Conservation (phyloP, 345 rosid species). For the Capsella bursapastoris region DNA sequence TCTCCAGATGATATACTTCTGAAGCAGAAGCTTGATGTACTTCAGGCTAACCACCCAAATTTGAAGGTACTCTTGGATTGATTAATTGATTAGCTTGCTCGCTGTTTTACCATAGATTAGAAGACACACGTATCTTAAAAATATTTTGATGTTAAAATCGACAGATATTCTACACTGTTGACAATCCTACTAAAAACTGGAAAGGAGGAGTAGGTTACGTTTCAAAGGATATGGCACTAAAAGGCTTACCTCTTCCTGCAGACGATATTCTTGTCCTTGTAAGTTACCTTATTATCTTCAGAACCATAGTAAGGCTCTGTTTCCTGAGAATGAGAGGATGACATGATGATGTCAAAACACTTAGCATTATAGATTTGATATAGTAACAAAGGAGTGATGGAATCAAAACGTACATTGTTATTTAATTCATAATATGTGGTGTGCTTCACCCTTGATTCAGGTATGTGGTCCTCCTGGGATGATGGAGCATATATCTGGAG, state of each 20-base stretch:
- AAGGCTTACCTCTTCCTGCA: constrained; percentile 83
- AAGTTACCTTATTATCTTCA: constrained; percentile 43
- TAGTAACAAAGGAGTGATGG: not conserved
- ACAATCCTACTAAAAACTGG: constrained; percentile 85
- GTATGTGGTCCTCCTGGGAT: constrained; percentile 97
- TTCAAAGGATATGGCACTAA: constrained; percentile 75
- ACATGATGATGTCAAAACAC: not conserved
- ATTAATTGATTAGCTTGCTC: constrained; percentile 1
- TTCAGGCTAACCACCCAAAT: constrained; percentile 83
- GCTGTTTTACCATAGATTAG: constrained; percentile 1
- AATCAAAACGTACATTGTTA: not conserved
- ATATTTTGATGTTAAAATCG: not conserved
- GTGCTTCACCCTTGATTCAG: constrained; percentile 46
- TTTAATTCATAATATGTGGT: not conserved
- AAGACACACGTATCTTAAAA: not conserved
- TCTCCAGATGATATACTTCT: constrained; percentile 95
- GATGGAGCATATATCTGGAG: constrained; percentile 94
- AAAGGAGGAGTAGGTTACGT: constrained; percentile 88
- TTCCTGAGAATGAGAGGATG: not conserved
- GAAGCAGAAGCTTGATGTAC: constrained; percentile 84
- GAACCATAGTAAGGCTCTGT: not conserved
- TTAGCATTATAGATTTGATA: constrained; percentile 4
- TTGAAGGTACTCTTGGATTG: constrained; percentile 61
- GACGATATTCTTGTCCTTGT: constrained; percentile 89
- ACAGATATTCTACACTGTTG: constrained; percentile 87